Percentiles rank a stretch among this genome's conserved stretches.
phyloP scores from a whole-genome alignment of 2,329 filamentous ascomycete species.

The Aspergillus tanneri region DNA sequence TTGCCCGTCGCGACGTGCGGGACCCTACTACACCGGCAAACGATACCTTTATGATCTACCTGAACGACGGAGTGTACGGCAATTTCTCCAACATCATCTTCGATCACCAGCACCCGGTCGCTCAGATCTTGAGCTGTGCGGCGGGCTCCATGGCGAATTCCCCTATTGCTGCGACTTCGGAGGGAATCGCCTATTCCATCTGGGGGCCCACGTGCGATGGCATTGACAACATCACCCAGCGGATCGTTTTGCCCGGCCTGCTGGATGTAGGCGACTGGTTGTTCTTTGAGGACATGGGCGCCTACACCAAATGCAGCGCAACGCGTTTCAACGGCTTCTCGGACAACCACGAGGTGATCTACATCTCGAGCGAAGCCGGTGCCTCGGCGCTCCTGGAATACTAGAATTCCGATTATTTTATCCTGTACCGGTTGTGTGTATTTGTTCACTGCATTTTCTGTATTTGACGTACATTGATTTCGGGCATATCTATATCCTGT shows the following conservation, averaged over 20 bases:
- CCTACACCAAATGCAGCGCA: constrained; percentile 96
- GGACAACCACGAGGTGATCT: constrained; percentile 87
- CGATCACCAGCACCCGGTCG: constrained; percentile 89
- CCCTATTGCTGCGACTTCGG: constrained; percentile 39
- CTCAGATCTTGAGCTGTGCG: constrained; percentile 71
- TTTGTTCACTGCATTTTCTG: too few species aligned
- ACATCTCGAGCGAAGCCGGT: constrained; percentile 90
- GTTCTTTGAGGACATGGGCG: constrained; percentile 98
- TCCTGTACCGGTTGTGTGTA: too few species aligned
- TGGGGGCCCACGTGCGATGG: constrained; percentile 98
- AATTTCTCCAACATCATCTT: constrained; percentile 99
- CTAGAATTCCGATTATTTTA: constrained; percentile 22
- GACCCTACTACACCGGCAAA: constrained; percentile 55
- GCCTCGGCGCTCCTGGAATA: constrained; percentile 69
- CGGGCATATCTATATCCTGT: too few species aligned
- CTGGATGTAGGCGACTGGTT: constrained; percentile 96
- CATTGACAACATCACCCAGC: constrained; percentile 88
- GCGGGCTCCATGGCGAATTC: constrained; percentile 59
- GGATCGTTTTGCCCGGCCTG: constrained; percentile 71
- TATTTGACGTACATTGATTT: too few species aligned
- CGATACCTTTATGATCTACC: constrained; percentile 86
- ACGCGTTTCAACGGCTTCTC: constrained; percentile 98
- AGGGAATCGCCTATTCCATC: constrained; percentile 80
- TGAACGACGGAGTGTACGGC: constrained; percentile 96
- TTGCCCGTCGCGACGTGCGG: constrained; percentile 84